Evolutionary conservation across 176 grass and related monocot genomes (phyloP).

Genomic region (Oryza meyeriana): DNA sequence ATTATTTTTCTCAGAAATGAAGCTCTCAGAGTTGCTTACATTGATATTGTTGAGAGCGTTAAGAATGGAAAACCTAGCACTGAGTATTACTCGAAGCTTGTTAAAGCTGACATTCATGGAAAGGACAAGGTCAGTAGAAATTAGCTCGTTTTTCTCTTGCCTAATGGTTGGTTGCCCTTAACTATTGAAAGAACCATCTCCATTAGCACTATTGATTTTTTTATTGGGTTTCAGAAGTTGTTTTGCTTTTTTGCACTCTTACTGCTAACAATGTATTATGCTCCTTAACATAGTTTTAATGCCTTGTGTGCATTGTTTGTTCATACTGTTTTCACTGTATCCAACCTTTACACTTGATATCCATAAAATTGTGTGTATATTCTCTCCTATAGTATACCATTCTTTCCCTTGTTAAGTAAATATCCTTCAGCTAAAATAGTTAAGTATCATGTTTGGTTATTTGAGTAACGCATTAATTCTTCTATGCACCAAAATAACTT

Average conservation of each 20-base stretch:
- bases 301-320: background rate
- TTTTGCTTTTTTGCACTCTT: background rate
- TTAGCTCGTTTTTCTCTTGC: background rate
- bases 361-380: background rate
- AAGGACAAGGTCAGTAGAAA: constrained; percentile 68
- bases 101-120: constrained; percentile 92
- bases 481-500: background rate
- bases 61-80: constrained; percentile 70
- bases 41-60: constrained; percentile 68
- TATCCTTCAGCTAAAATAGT: background rate
- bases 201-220: background rate
- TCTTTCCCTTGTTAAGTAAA: background rate
- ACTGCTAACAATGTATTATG: background rate
- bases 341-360: background rate
- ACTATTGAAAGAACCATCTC: background rate
- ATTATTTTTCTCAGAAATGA: constrained; percentile 67
- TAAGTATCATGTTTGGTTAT: constrained; percentile 17
- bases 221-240: constrained; percentile 4
- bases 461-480: constrained; percentile 14
- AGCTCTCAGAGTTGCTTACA: constrained; percentile 91
- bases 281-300: constrained; percentile 19
- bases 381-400: background rate
- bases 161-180: background rate
- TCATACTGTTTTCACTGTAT: background rate
- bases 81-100: constrained; percentile 94